Evolutionary conservation across 805 yeast species (phyloP).

Genomic region (Zygosaccharomyces bailii): DNA sequence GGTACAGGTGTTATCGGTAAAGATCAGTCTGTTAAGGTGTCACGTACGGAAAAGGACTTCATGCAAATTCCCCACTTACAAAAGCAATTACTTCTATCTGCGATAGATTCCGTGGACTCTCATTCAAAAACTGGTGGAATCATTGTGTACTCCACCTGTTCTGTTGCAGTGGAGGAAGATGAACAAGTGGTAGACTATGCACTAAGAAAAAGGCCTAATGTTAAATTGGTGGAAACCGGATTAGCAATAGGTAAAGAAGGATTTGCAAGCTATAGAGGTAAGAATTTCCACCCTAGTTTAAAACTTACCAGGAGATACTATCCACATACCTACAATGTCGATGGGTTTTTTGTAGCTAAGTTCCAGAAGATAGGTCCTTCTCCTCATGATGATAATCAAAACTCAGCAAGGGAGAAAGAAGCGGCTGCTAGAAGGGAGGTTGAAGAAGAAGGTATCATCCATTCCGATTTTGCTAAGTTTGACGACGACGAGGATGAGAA

Average conservation of each 20-base stretch:
- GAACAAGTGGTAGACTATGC: slow-evolving; percentile 99
- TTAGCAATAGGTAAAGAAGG: slow-evolving; percentile 95
- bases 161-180: slow-evolving; percentile 96
- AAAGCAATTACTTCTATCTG: slow-evolving; percentile 87
- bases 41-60: slow-evolving; percentile 94
- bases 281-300: slow-evolving; percentile 74
- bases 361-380: slow-evolving; percentile 87
- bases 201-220: slow-evolving; percentile 92
- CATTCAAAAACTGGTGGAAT: slow-evolving; percentile 87
- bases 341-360: slow-evolving; percentile 97
- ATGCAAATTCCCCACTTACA: slow-evolving; percentile 95
- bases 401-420: slow-evolving; percentile 87
- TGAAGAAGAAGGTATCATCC: slow-evolving; percentile 74
- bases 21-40: slow-evolving; percentile 90
- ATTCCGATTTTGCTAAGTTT: slow-evolving; percentile 82
- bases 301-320: slow-evolving; percentile 89
- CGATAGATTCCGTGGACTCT: slow-evolving; percentile 96
- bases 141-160: slow-evolving; percentile 96
- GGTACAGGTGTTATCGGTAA: slow-evolving; percentile 99
- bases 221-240: slow-evolving; percentile 87
- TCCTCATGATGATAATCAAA: slow-evolving; percentile 78
- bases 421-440: slow-evolving; percentile 75
- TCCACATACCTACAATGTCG: slow-evolving; percentile 98
- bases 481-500: slow-evolving; percentile 72
- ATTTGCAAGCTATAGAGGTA: slow-evolving; percentile 89